These are phyloP conservation scores for Salvia hispanica DNA, from an alignment of 257 asterid genomes.

Conservation along the genomic window DNA sequence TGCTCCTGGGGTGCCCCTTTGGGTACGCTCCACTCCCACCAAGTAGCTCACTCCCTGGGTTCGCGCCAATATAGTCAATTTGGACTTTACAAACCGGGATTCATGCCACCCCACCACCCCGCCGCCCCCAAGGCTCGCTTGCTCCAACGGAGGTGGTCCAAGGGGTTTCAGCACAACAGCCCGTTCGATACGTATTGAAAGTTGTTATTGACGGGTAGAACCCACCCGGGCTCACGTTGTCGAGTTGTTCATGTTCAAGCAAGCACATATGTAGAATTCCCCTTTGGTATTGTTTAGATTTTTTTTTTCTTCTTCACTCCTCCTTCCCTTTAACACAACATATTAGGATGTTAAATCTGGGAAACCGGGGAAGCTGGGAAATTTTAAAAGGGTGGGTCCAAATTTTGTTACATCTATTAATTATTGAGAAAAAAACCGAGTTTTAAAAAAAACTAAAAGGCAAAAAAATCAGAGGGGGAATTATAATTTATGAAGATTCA, in stretches of 20 bases:
- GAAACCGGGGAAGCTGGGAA: no score
- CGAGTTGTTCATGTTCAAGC: conserved; percentile 57
- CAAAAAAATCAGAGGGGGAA: no score
- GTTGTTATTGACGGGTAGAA: no score
- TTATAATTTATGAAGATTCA: no score
- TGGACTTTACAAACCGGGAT: conserved; percentile 58
- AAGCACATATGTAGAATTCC: conserved; percentile 61
- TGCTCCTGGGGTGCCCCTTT: conserved; percentile 63
- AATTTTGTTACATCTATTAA: no score
- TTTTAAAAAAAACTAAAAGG: no score
- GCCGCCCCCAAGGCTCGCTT: conserved; percentile 35
- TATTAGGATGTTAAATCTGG: not conserved
- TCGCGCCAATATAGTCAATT: conserved; percentile 64
- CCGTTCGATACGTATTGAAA: conserved; percentile 71
- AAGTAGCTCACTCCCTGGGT: conserved; percentile 71
- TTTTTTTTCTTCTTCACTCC: conserved; percentile 30
- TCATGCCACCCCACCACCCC: conserved; percentile 33
- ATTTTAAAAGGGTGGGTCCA: no score
- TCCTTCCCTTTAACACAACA: conserved; percentile 44
- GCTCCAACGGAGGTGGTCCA: conserved; percentile 49
- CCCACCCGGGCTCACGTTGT: conserved; percentile 69
- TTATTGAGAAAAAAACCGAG: no score
- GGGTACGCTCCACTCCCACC: conserved; percentile 76
- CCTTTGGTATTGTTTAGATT: conserved; percentile 57
- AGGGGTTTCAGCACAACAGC: conserved; percentile 44